Percentiles rank a stretch among this genome's conserved stretches.
phyloP scores from a whole-genome alignment of 306 rosid genomes.

The Lathyrus oleraceus region DNA sequence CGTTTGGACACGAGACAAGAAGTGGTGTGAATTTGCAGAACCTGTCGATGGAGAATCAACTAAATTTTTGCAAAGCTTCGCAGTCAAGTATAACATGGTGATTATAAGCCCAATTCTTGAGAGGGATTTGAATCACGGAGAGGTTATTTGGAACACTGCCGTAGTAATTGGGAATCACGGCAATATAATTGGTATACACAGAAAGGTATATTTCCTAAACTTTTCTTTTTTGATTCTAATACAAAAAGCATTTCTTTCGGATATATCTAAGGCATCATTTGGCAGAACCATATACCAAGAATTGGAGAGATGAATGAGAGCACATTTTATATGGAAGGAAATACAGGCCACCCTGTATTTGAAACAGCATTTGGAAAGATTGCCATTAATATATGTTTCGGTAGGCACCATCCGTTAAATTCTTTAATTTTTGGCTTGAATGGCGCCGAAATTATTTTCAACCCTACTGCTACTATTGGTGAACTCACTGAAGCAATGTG shows the following conservation, averaged over 20 bases:
- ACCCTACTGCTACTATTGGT: conserved; percentile 95
- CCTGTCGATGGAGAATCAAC: conserved; percentile 83
- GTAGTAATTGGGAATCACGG: conserved; percentile 83
- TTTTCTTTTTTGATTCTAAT: conserved; percentile 31
- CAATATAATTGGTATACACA: conserved; percentile 87
- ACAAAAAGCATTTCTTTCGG: conserved; percentile 2
- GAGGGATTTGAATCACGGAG: conserved; percentile 90
- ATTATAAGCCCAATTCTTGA: conserved; percentile 86
- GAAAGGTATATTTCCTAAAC: conserved; percentile 67
- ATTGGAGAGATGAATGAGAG: conserved; percentile 95
- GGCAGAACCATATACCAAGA: conserved; percentile 90
- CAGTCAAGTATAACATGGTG: conserved; percentile 81
- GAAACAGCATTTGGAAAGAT: conserved; percentile 86
- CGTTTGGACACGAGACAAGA: conserved; percentile 88
- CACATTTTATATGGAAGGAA: conserved; percentile 95
- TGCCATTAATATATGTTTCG: conserved; percentile 85
- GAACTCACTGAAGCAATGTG: conserved; percentile 96
- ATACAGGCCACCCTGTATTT: conserved; percentile 91
- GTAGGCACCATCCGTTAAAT: conserved; percentile 93
- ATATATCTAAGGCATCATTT: conserved; percentile 31
- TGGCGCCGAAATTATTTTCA: conserved; percentile 95
- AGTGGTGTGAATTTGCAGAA: conserved; percentile 97
- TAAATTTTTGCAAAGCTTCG: conserved; percentile 61
- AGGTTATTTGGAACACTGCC: conserved; percentile 86
- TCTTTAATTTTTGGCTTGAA: conserved; percentile 92